Evolutionary conservation across 1,284 basidiomycete species (phyloP).

Genomic region (Ganoderma leucocontextum): DNA sequence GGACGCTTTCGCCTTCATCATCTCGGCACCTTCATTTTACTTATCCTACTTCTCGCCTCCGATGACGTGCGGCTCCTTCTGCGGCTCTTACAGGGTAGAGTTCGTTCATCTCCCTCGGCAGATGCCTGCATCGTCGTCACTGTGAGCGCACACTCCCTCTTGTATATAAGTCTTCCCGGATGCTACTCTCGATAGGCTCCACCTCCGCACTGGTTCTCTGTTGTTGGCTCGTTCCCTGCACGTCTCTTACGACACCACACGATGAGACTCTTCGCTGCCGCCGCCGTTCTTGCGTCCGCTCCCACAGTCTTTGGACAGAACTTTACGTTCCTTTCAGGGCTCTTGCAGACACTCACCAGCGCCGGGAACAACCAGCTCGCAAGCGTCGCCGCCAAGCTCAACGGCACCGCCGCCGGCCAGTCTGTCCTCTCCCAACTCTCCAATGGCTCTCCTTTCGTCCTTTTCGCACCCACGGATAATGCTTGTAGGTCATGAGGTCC

Average conservation of each 20-base stretch:
- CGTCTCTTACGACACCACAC: slow-evolving; percentile 18
- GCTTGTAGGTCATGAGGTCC: slow-evolving; percentile 47
- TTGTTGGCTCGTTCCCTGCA: background rate
- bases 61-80: background rate
- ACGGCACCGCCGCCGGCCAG: slow-evolving; percentile 52
- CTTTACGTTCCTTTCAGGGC: slow-evolving; percentile 41
- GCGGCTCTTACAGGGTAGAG: background rate
- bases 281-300: slow-evolving; percentile 33
- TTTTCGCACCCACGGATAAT: slow-evolving; percentile 59
- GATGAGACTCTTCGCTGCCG: slow-evolving; percentile 30
- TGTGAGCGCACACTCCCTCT: background rate
- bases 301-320: slow-evolving; percentile 41
- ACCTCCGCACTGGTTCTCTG: background rate
- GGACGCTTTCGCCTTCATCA: background rate
- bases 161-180: background rate
- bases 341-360: slow-evolving; percentile 45
- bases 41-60: background rate
- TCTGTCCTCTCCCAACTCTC: slow-evolving; percentile 52
- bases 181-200: background rate
- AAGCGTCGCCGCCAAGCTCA: slow-evolving; percentile 45
- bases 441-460: slow-evolving; percentile 46
- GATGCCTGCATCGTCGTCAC: background rate
- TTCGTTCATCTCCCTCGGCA: background rate
- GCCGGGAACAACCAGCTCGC: slow-evolving; percentile 52
- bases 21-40: background rate